Evolutionary conservation across 2,329 filamentous ascomycete genomes (phyloP), one percentile per base, ranked within the genome.

Genomic region (Endothia cerciana): DNA sequence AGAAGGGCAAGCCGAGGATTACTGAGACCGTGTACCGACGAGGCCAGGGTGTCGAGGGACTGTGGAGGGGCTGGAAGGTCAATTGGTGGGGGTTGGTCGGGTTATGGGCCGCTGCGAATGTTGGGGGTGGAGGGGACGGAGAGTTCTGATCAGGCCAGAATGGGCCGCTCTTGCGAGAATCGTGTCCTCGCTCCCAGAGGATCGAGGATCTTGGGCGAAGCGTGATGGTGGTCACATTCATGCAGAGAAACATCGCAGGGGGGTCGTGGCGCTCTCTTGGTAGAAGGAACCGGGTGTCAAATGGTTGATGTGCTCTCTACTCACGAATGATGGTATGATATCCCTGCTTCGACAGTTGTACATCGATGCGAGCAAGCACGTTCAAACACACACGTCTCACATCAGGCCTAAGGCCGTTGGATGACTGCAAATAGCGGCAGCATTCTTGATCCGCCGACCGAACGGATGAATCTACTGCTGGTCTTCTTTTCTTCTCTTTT

Each of bases 51-150:
- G 74, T 89, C 10, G 82, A 87, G 51, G 90, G 90, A 0, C 79
- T 92, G 15, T 91, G 89, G 84, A 80, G 90, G 40, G 90, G 90
- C 0, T 93, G 90, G 89, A 88, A 91, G 75, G 89, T 92, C 45
- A 91, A 88, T 66, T 91, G 91, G 81, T 92, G 90, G 89, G 90
- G 90, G 0, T 76, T 93, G 7, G 87, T 92, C 13, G 90, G 90
- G 10, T 82, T 93, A 11, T 93, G 90, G 90, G 87, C 87, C 8
- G 89, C 89, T 30, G 85, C 87, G 43, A 83, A 90, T 30, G 77
- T 91, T 56, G 86, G 87, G 11, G 83, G 81, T 51, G 86, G 85
- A 30, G 87, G 87, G 40, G 86, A 88, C 68, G 87, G 85, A 63
- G 84, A 87, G 74, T 88, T 88, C 66, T 88, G 74, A 76, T 36